Base-by-base conservation (phyloP, 257 asterid species). In the Buddleja alternifolia region DNA sequence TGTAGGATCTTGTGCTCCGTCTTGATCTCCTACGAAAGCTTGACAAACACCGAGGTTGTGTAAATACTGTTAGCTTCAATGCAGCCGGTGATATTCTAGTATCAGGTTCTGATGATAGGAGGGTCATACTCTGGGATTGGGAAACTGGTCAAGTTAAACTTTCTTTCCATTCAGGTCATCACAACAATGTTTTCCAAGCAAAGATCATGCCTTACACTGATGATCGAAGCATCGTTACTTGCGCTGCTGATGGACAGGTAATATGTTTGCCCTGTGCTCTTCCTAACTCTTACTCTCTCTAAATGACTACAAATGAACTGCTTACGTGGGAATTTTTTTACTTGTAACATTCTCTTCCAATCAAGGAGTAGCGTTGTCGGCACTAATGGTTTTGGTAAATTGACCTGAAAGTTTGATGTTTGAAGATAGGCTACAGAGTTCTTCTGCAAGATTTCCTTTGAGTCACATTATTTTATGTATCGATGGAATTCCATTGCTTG, bases 231-330 rank as follows among this genome's bases (percentile, higher is more conserved):
- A 82, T 93, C 72, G 97, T 88, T 58, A 93, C 95, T 6, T 90
- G 94, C 40, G 96, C 94, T 70, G 98, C 98, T 73, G 98, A 93
- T 75, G 98, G 98, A 47, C 93, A 90, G 98, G 98, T 92, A 70
- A 60, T 55, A 14, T 45, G 10, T 58, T 60, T 74, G 20, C 52
- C 34, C 12, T 29, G 24, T 37, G 3, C n/a, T 7, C 32, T 29
- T 20, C 17, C 63, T 14, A 29, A 1, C 19, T 23, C 62, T 11
- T 54, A 20, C 62, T 37, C 24, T 46, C 23, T 32, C 41, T 25
- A 53, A 58, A 53, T n/a, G 8, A 8, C 10, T 19, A 19, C 29
- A 32, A 16, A 17, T 50, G 45, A 41, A 20, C 34, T 39, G n/a
- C 48, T 25, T 17, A 25, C 45, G 17, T 56, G 36, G 48, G 47